Evolutionary conservation across 257 asterid species (phyloP), one percentile per base, ranked within the genome.

Genomic region (Plantago elongata): DNA sequence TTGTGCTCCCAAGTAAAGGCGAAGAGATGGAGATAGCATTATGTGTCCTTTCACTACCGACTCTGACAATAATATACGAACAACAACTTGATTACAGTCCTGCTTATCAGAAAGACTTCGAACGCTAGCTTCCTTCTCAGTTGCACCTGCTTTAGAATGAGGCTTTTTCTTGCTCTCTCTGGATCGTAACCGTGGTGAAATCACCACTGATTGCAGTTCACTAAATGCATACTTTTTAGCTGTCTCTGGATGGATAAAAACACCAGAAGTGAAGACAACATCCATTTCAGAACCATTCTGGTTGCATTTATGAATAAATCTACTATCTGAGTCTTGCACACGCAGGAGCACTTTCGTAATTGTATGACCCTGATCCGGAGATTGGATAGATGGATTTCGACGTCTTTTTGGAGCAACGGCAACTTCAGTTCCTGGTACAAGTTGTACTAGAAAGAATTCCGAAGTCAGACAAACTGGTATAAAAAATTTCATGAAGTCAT

Each of bases 341-440:
- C 99, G 89, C 65, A 92, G 76, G 58, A 81, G 91, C 50, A 86
- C 93, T 77, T 79, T 92, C 47, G 77, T 42, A 67, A 61, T 66
- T 9, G 51, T 59, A 55, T 45, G 67, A 57, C 63, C 72, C 70
- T 74, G 68, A 47, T 72, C 83, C 45, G 76, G 56, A 56, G 86
- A 70, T 58, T 74, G 68, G 50, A 48, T 13, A 30, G 82, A 69
- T 57, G 87, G 61, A 65, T 82, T 81, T 78, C 80, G 87, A 57
- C 99, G 96, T 65, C 86, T 79, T 84, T 92, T 92, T 62, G 94
- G 96, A 59, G 96, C 95, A 71, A 92, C 96, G 58, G 97, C 95
- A 77, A 92, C 96, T 77, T 92, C 96, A 62, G 88, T 76, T 70
- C 91, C 97, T 22, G 96, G 99, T 58, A 92, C 95, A 70, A 92